These are phyloP conservation scores for Thalassiosira hispida DNA, from an alignment of 352 stramenopile genomes.

Conservation along the genomic window DNA sequence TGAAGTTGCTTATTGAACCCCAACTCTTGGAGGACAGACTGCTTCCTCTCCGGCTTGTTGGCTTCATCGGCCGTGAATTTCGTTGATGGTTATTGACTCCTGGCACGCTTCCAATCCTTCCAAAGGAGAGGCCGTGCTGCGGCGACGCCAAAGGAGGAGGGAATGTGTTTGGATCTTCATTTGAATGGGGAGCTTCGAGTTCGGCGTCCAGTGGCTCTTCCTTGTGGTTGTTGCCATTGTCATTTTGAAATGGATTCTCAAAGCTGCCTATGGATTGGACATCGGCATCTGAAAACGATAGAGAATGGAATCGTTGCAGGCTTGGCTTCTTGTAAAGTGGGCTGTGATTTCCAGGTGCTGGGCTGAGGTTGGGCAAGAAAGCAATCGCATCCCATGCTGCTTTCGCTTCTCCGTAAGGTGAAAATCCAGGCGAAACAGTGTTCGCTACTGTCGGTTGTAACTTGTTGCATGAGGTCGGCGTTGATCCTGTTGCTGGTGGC, in stretches of 20 bases:
- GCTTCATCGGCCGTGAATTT: conserved; percentile 2
- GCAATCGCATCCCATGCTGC: conserved; percentile 29
- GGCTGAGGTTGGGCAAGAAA: conserved; percentile 29
- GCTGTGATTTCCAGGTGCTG: neutral
- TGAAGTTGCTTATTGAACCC: conserved; percentile 21
- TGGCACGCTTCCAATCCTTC: conserved; percentile 26
- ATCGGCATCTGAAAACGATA: conserved; percentile 53
- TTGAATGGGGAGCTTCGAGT: neutral
- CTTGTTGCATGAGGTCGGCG: conserved; percentile 6
- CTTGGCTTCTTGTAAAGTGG: conserved; percentile 2
- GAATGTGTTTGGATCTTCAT: neutral
- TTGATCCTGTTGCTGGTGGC: conserved; percentile 5
- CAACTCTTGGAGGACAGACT: conserved; percentile 18
- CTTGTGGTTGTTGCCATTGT: conserved; percentile 17
- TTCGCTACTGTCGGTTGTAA: conserved; percentile 4
- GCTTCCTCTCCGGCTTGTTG: conserved; percentile 6
- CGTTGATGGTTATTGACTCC: conserved; percentile 10
- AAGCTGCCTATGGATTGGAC: conserved; percentile 38
- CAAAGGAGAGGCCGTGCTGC: conserved; percentile 33
- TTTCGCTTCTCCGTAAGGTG: conserved; percentile 19
- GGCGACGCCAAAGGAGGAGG: conserved; percentile 20
- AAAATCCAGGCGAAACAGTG: conserved; percentile 23
- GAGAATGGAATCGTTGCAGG: conserved; percentile 39
- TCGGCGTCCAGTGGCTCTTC: neutral
- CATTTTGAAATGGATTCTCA: conserved; percentile 54